Base-by-base conservation (phyloP, 306 rosid genomes). In the Castanea crenata region DNA sequence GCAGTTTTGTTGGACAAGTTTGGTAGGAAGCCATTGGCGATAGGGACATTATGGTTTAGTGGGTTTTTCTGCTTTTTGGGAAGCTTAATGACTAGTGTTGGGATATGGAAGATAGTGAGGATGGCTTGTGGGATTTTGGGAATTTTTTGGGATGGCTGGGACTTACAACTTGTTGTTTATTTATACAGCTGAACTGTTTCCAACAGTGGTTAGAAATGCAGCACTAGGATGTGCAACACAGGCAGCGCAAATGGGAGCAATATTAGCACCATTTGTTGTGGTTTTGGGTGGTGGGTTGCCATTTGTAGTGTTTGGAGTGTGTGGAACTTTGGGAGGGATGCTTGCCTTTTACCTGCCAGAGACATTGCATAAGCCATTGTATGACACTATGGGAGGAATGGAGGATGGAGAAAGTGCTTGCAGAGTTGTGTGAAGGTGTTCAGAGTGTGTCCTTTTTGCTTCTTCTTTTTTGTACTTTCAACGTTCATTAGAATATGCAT, bases 61-160 rank as follows among this genome's bases (percentile, higher is more conserved):
- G 97, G 93, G 5, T 31, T 88, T n/a, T 93, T 91, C 73, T 93
- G 98, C 41, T 76, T 90, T 9, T 10, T 32, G 41, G 98, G 95
- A 35, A 85, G 91, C 76, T 27, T 90, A 52, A 59, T 83, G 69
- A 35, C 77, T 3, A 83, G 62, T 27, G 52, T 27, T 4, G 98
- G 92, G 27, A 27, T 61, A 32, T 86, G 95, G 93, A 91, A 86
- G 56, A 56, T 82, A 31, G 83, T 81, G 69, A 89, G 86, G 52
- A 87, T 90, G 95, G 86, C 75, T 11, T 91, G 95, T 58, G 98
- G 95, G 38, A 29, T 93, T 70, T 76, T 93, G 58, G 98, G 97
- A 38, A 93, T 93, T 20, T n/a, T 94, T 94, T 46, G 98, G 98
- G 74, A 27, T 94, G 97, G 98, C 98, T 0, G 98, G 97, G 65